Evolutionary conservation across 306 rosid species (phyloP).

Genomic region (Cicer cuneatum): DNA sequence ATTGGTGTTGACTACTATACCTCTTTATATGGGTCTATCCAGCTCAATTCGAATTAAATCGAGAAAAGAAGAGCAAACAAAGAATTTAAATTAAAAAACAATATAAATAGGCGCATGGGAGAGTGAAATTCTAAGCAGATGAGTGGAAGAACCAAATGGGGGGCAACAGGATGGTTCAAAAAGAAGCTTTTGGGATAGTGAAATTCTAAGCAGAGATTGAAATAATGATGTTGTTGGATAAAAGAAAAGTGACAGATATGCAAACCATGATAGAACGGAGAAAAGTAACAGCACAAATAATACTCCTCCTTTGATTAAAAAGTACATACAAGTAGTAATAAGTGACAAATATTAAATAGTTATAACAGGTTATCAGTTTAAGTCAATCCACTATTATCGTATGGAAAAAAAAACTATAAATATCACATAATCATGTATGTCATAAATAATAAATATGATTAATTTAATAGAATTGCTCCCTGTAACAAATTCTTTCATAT

Average conservation of each 20-base stretch:
- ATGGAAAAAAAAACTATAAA: not conserved
- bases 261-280: constrained; percentile 27
- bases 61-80: not conserved
- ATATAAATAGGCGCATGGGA: not conserved
- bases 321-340: not conserved
- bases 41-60: not conserved
- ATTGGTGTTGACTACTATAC: not conserved
- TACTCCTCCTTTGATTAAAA: constrained; percentile 28
- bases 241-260: constrained; percentile 27
- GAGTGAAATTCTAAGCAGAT: constrained; percentile 35
- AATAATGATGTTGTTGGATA: constrained; percentile 51
- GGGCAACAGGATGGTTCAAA: constrained; percentile 34
- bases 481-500: not conserved
- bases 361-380: not conserved
- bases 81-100: not conserved
- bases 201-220: not conserved
- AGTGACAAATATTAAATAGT: not conserved
- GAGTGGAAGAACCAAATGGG: constrained; percentile 43
- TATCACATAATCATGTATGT: not conserved
- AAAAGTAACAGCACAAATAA: constrained; percentile 33
- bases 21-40: not conserved
- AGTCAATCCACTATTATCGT: not conserved
- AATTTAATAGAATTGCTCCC: constrained; percentile 14
- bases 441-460: not conserved
- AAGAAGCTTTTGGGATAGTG: constrained; percentile 33